These are phyloP conservation scores for Mycosphaerella arachidis DNA, from an alignment of 2,329 filamentous ascomycete species.

Conservation along the genomic window DNA sequence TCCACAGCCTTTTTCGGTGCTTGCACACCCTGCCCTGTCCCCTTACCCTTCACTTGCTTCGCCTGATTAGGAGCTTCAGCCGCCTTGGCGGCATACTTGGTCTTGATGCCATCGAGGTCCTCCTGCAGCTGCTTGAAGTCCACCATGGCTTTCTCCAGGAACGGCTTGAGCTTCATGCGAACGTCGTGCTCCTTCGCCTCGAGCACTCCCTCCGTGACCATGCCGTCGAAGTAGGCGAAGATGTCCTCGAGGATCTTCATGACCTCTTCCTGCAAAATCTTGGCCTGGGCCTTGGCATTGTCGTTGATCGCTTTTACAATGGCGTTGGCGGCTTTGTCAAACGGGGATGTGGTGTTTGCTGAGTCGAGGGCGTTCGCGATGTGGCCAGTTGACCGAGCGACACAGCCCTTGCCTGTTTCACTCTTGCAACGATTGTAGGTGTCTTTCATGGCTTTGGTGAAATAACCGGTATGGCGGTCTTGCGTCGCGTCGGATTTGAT, in stretches of 20 bases:
- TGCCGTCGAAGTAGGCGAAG: neutral
- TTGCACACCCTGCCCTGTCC: too few species aligned
- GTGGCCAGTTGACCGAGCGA: neutral
- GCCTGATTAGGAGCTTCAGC: too few species aligned
- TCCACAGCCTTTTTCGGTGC: too few species aligned
- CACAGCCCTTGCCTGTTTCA: neutral
- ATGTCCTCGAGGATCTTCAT: conserved; percentile 1
- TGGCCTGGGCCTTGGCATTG: neutral
- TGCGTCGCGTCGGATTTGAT: conserved; percentile 8
- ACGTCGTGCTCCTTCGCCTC: neutral
- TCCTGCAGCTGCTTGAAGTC: conserved; percentile 6
- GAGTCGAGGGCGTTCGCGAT: neutral
- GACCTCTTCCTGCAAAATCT: neutral
- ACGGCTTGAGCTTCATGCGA: neutral
- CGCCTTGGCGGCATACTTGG: neutral
- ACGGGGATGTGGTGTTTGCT: neutral
- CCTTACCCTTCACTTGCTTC: too few species aligned
- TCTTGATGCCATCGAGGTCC: conserved; percentile 4
- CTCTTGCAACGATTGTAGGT: conserved; percentile 7
- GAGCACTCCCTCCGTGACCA: neutral
- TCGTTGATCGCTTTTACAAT: neutral
- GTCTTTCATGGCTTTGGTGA: conserved; percentile 9
- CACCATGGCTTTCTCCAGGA: neutral
- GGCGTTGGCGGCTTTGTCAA: neutral
- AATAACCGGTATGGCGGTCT: conserved; percentile 4